Evolutionary conservation across 2,329 filamentous ascomycete species (phyloP).

Genomic region (Didymella pomorum): DNA sequence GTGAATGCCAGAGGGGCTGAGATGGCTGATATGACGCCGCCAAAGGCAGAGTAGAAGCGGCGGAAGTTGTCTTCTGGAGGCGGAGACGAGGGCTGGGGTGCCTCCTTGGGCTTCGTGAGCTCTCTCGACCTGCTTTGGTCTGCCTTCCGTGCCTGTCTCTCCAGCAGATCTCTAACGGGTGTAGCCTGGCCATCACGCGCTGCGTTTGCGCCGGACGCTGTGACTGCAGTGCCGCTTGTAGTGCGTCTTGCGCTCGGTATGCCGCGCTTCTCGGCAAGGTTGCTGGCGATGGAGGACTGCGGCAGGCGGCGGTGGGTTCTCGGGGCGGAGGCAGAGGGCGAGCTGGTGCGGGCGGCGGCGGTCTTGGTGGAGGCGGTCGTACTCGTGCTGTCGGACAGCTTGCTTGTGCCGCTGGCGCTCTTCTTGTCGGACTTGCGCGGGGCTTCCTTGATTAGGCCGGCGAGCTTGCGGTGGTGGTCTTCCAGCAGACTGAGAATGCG

Average conservation of each 20-base stretch:
- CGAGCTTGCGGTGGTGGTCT: slow-evolving; percentile 84
- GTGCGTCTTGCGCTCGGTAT: slow-evolving; percentile 68
- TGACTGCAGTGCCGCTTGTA: slow-evolving; percentile 74
- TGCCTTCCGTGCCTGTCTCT: slow-evolving; percentile 41
- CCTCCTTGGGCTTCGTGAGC: slow-evolving; percentile 23
- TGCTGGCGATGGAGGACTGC: slow-evolving; percentile 86
- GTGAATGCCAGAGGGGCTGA: slow-evolving; percentile 93
- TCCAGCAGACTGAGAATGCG: slow-evolving; percentile 86
- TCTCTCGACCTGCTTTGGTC: slow-evolving; percentile 31
- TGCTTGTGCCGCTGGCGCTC: slow-evolving; percentile 16
- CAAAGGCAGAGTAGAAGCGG: slow-evolving; percentile 91
- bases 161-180: slow-evolving; percentile 44
- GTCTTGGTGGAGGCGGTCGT: slow-evolving; percentile 25
- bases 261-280: slow-evolving; percentile 83
- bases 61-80: slow-evolving; percentile 79
- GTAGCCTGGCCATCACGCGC: slow-evolving; percentile 51
- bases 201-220: slow-evolving; percentile 75
- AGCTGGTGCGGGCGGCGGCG: slow-evolving; percentile 33
- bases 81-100: slow-evolving; percentile 29
- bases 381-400: slow-evolving; percentile 10
- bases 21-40: slow-evolving; percentile 84
- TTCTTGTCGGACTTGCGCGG: slow-evolving; percentile 40
- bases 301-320: slow-evolving; percentile 58
- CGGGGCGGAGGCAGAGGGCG: slow-evolving; percentile 49
- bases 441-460: slow-evolving; percentile 79